phyloP scores from a whole-genome alignment of 768 basidiomycete genomes.

The Lanmaoa rubissima region DNA sequence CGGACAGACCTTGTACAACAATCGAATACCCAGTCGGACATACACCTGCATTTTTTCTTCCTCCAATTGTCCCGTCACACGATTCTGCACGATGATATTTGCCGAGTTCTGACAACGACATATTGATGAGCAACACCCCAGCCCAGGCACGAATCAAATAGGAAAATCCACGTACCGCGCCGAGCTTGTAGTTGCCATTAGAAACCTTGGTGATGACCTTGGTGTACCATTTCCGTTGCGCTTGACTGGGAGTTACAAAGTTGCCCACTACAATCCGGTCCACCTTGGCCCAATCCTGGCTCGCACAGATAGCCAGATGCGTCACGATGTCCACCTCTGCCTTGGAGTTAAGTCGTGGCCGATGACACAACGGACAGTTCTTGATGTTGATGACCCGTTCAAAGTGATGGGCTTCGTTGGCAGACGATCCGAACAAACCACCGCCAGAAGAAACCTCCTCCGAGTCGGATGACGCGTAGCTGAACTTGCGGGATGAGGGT shows the following conservation, averaged over 20 bases:
- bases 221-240: conserved; percentile 97
- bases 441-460: conserved; percentile 35
- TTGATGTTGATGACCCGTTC: conserved; percentile 95
- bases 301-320: conserved; percentile 95
- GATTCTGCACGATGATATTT: conserved; percentile 97
- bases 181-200: conserved; percentile 83
- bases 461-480: conserved; percentile 46
- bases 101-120: conserved; percentile 72
- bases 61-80: conserved; percentile 85
- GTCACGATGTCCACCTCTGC: conserved; percentile 95
- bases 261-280: conserved; percentile 90
- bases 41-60: conserved; percentile 99
- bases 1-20: conserved; percentile 74
- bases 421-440: conserved; percentile 5
- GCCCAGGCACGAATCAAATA: neutral
- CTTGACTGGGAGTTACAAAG: conserved; percentile 91
- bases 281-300: conserved; percentile 87
- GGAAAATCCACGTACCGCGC: conserved; percentile 59
- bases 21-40: conserved; percentile 86
- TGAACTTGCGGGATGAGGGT: conserved; percentile 30
- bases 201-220: conserved; percentile 85
- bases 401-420: conserved; percentile 38
- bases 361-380: conserved; percentile 91
- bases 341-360: conserved; percentile 79
- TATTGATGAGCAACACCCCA: no score